Percentiles rank a stretch among this genome's conserved stretches.
phyloP scores from a whole-genome alignment of 2,329 filamentous ascomycete species.

The Dryadomyces quercivorus region DNA sequence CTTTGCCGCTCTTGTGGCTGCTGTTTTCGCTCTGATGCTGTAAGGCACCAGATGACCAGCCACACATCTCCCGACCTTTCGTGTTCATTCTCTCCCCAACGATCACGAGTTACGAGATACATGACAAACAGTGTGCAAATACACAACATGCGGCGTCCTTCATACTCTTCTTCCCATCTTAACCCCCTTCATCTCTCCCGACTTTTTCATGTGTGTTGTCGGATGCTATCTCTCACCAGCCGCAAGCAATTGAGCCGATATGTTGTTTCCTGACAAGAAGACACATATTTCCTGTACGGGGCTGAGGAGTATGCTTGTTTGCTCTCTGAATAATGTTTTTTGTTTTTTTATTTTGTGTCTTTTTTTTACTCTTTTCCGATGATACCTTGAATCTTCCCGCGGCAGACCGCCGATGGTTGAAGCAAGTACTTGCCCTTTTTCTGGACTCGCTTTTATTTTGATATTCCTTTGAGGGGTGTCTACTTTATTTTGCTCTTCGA shows the following conservation, averaged over 20 bases:
- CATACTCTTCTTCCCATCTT: not conserved
- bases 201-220: slow-evolving; percentile 8
- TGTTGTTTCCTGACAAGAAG: not conserved
- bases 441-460: not conserved
- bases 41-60: slow-evolving; percentile 5
- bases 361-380: not conserved
- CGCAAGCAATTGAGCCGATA: not conserved
- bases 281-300: slow-evolving; percentile 2
- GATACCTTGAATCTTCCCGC: slow-evolving; percentile 1
- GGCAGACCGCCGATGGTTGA: not conserved
- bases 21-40: slow-evolving; percentile 17
- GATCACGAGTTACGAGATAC: slow-evolving; percentile 13
- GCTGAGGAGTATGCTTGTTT: not conserved
- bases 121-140: slow-evolving; percentile 1
- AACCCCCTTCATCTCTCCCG: not conserved
- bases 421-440: not conserved
- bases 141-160: slow-evolving; percentile 6
- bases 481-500: not conserved
- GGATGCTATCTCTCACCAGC: slow-evolving; percentile 7
- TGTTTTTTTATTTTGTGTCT: slow-evolving; percentile 1
- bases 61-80: not conserved
- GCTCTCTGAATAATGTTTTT: not conserved
- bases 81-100: not conserved
- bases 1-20: slow-evolving; percentile 16
- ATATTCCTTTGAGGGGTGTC: not conserved